Evolutionary conservation across 140 eudicot genomes (phyloP), one percentile per base, ranked within the genome.

Genomic region (Bidens hawaiensis): DNA sequence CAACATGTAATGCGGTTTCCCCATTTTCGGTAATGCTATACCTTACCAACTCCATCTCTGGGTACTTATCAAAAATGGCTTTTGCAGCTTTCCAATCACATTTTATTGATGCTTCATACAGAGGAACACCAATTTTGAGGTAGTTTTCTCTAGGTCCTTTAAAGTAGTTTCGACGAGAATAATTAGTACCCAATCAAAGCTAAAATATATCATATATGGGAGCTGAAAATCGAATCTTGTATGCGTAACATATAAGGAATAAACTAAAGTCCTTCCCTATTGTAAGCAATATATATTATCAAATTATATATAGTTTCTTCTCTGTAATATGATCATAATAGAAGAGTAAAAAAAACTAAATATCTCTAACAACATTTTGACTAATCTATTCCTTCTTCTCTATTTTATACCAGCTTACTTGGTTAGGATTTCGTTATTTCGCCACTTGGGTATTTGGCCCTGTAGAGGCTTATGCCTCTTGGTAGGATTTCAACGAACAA

Each of bases 1-100:
- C 81, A 24, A 74, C 47, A 41, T 79, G 84, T 21, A 79, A 72
- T 12, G 74, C 72, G 2, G 77, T 79, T 51, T 79, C 84, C 4
- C 73, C 47, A 36, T 68, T 62, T 25, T 60, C 69, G 0, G 81
- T 74, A 70, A 79, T 74, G 49, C 75, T 65, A 17, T 17, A 62
- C 2, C 71, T 67, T 22, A 59, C 17, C 18, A 68, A 66, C 4
- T 38, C 25, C 4, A 10, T 11, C 0, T 43, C 17, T 6, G 72
- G 68, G 8, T 75, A 40, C 30, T 12, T n/a, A 0, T n/a, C 64
- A 34, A 69, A 18, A 47, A 74, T 56, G 50, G 22, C 26, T 75
- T 59, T 57, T 0, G 75, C 81, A 14, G 27, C 28, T 46, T 75
- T 65, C 79, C 79, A 75, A 17, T 75, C 66, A 42, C 75, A 71